Percentiles rank a stretch among this genome's conserved stretches.
phyloP scores from a whole-genome alignment of 129 eudicot species.

The Centaurea solstitialis region DNA sequence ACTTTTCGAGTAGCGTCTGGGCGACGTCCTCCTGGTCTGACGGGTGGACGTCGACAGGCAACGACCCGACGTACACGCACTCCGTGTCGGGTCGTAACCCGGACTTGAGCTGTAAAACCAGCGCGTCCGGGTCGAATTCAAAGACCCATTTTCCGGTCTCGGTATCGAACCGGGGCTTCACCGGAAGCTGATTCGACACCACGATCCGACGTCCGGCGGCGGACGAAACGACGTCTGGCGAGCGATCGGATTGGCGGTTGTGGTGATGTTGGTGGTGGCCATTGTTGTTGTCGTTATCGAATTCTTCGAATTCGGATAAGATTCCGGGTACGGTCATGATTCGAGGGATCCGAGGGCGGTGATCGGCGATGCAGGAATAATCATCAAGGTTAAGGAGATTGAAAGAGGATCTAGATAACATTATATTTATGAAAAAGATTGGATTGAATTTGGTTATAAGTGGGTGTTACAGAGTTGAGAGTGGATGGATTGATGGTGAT shows the following conservation, averaged over 20 bases:
- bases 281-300: background rate
- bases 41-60: conserved; percentile 54
- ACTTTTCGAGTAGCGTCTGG: conserved; percentile 49
- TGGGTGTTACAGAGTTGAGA: background rate
- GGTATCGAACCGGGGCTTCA: conserved; percentile 40
- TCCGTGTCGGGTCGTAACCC: conserved; percentile 60
- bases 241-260: background rate
- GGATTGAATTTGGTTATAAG: background rate
- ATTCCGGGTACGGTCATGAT: conserved; percentile 67
- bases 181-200: conserved; percentile 76
- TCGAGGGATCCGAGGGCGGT: conserved; percentile 59
- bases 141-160: conserved; percentile 56
- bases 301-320: conserved; percentile 52
- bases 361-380: conserved; percentile 46
- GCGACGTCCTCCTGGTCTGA: conserved; percentile 80
- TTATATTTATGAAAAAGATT: conserved; percentile 4
- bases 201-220: conserved; percentile 47
- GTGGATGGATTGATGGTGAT: conserved; percentile 11
- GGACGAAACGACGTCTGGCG: conserved; percentile 23
- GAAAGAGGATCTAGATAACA: conserved; percentile 79
- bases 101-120: conserved; percentile 64
- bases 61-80: conserved; percentile 65
- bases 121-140: conserved; percentile 63
- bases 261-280: background rate
- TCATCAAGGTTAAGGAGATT: conserved; percentile 71